Evolutionary conservation across 2,329 filamentous ascomycete species (phyloP), one percentile per base, ranked within the genome.

Genomic region (Harringtonia aguacate): DNA sequence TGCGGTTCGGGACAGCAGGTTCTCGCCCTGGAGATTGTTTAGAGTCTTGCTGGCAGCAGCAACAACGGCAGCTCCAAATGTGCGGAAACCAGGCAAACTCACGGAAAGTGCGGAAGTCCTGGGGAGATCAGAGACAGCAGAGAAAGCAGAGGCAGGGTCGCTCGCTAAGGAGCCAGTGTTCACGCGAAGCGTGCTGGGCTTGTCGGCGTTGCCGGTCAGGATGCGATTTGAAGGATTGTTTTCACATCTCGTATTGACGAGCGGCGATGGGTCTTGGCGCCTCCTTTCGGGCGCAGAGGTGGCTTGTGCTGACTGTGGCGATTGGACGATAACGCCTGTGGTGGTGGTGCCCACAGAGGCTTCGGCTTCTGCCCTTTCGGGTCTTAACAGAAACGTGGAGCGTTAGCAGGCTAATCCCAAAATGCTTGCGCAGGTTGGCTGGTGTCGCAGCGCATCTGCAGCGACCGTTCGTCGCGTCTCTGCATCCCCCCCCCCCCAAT

Each of bases 211-310:
- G 24, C 12, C 20, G 4, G 21, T 15, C 24, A 24, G 20, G 35
- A 13, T 15, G 14, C 20, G 4, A 20, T n/a, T 37, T 24, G 10
- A 4, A 12, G 20, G 33, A 8, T n/a, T 37, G 28, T 41, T 36
- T 42, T 29, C 7, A 8, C 22, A 13, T 33, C 35, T 45, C 44
- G 42, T 46, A 33, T 48, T 36, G 33, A 14, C 20, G 24, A n/a
- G 43, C n/a, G 31, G 17, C 27, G 22, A 28, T 44, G 36, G 42
- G 22, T 24, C 36, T 18, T 17, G 35, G 28, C 8, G 20, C 34
- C 47, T 39, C 45, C 40, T 49, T 42, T 49, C 35, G 12, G 36
- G 14, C 42, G 46, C 43, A 46, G 41, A 18, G 24, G 46, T 39
- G 46, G 36, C 46, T 49, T 46, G 45, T 47, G 39, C 45, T 42